Conservation (phyloP, 202 grass and related monocot genomes). For the Eragrostis tef region DNA sequence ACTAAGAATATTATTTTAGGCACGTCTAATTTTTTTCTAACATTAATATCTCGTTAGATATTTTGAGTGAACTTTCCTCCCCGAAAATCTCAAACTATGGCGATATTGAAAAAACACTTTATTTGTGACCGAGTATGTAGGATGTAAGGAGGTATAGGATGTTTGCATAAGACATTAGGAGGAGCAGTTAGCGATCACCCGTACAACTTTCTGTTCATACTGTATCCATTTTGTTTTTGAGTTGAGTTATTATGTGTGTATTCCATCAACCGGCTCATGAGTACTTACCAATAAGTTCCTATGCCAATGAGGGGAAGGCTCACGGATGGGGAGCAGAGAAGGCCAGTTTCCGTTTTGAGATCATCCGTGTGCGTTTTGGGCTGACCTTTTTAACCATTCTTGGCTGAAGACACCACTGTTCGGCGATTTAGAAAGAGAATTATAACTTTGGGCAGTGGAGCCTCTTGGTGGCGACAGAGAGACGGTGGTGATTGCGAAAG, state of each 20-base stretch:
- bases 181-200: no score
- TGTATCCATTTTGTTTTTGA: not conserved
- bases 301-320: not conserved
- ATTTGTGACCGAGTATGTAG: no score
- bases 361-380: not conserved
- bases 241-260: not conserved
- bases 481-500: not conserved
- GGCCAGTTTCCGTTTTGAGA: not conserved
- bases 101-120: no score
- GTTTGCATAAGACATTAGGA: no score
- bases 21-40: no score
- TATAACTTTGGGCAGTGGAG: slow-evolving; percentile 8
- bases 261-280: no score
- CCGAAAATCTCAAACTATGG: no score
- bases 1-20: no score
- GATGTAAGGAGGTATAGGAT: no score
- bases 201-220: no score
- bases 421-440: not conserved
- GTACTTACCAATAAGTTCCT: not conserved
- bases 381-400: not conserved
- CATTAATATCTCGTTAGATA: no score
- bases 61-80: no score
- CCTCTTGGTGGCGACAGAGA: not conserved
- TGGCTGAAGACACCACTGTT: not conserved
- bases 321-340: not conserved